These are phyloP conservation scores for Erysiphe neolycopersici DNA, from an alignment of 2,329 filamentous ascomycete genomes.

Conservation along the genomic window DNA sequence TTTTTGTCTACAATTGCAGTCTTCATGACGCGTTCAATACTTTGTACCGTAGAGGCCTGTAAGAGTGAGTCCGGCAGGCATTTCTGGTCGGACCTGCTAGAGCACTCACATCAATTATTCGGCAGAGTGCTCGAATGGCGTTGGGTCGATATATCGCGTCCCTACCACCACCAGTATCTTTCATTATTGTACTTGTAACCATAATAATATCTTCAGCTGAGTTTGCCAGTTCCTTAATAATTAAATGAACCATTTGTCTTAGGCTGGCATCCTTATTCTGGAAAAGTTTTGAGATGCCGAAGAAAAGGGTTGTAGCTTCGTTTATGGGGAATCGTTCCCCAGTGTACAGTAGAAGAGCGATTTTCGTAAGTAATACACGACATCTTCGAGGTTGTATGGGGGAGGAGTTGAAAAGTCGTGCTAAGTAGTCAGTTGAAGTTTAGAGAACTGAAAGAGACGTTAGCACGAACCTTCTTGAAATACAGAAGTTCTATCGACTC, in stretches of 20 bases:
- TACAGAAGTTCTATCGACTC: conserved; percentile 90
- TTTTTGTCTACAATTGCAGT: conserved; percentile 98
- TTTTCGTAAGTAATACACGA: conserved; percentile 90
- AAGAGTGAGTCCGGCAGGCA: conserved; percentile 6
- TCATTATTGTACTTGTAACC: conserved; percentile 99
- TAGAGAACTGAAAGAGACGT: conserved; percentile 6
- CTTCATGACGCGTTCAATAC: conserved; percentile 95
- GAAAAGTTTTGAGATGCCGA: conserved; percentile 96
- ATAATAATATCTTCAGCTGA: conserved; percentile 98
- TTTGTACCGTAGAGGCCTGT: conserved; percentile 80
- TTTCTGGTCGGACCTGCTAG: conserved; percentile 1
- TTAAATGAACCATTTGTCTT: conserved; percentile 94
- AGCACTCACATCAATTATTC: conserved; percentile 68
- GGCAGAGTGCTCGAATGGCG: conserved; percentile 80
- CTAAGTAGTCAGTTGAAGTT: conserved; percentile 23
- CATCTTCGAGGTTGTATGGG: conserved; percentile 94
- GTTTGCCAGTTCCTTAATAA: conserved; percentile 89
- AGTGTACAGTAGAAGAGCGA: conserved; percentile 83
- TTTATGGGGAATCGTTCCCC: conserved; percentile 92
- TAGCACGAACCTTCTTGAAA: conserved; percentile 71
- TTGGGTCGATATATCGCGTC: conserved; percentile 88
- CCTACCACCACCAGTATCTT: conserved; percentile 87
- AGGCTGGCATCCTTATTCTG: conserved; percentile 97
- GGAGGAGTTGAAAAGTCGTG: conserved; percentile 91
- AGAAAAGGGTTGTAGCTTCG: conserved; percentile 95